Base-by-base conservation (phyloP, 768 basidiomycete genomes). In the Russula olivacea region DNA sequence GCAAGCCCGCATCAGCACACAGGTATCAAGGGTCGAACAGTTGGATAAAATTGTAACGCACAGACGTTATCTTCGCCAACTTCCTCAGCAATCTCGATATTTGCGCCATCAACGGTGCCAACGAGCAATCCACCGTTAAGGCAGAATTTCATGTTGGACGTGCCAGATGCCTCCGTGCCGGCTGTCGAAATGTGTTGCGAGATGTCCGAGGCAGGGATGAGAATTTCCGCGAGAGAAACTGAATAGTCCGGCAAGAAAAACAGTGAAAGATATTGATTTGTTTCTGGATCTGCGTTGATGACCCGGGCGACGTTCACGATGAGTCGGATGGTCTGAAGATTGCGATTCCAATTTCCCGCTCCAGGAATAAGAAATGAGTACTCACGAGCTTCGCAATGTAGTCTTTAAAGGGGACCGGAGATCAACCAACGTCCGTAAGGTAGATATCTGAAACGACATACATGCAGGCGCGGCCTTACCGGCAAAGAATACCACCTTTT, bases 231-330 rank as follows among this genome's bases (percentile, higher is more conserved):
- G 51, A 90, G 74, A 51, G 88, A 88, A 43, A 90, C 92, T 1
- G 87, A 89, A 76, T 99, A 99, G 73, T 98, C 96, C 0, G 97
- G 95, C 21, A 99, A 81, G 88, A 98, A 98, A 79, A 88, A 91
- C 64, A 98, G 81, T 51, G 85, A 85, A 66, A 98, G 86, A 67
- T 89, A 85, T 63, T 91, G 87, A 69, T 86, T 88, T 34, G 93
- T 90, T 58, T 97, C 94, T 1, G 89, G 85, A 73, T 98, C 97
- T 17, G 77, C 81, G 71, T 87, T 91, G 77, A 94, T 86, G 64
- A 85, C 74, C 56, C 81, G 85, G 23, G 90, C 88, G 65, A 93
- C 93, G 67, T 93, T 93, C 69, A 93, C 89, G 76, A 98, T 95
- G 57, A 99, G 85, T 57, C 90, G 89, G 68, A 98, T 98, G 11